These are phyloP conservation scores for Huiozyma sinensis DNA, from an alignment of 805 yeast species.

Conservation along the genomic window DNA sequence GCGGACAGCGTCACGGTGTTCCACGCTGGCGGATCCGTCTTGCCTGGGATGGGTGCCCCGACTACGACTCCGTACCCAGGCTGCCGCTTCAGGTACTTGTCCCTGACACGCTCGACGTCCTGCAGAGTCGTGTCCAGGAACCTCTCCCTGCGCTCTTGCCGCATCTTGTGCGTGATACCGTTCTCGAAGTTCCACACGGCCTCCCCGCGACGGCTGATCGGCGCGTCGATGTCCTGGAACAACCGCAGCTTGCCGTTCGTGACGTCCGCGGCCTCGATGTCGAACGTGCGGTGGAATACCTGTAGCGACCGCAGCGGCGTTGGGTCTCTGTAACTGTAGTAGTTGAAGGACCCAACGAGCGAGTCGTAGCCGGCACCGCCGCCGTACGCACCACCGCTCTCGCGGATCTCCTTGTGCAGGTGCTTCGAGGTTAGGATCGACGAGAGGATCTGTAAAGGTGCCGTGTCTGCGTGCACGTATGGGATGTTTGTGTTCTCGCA, in stretches of 20 bases:
- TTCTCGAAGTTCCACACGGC: conserved; percentile 57
- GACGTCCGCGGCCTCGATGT: conserved; percentile 42
- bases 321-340: conserved; percentile 91
- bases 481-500: conserved; percentile 53
- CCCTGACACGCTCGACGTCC: conserved; percentile 58
- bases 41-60: conserved; percentile 12
- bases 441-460: conserved; percentile 72
- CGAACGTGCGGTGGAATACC: conserved; percentile 44
- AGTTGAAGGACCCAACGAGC: conserved; percentile 66
- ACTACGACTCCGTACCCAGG: conserved; percentile 11
- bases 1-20: conserved; percentile 7
- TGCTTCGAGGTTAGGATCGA: conserved; percentile 73
- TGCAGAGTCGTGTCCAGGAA: conserved; percentile 53
- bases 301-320: conserved; percentile 60
- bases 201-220: conserved; percentile 68
- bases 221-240: conserved; percentile 89
- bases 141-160: conserved; percentile 67
- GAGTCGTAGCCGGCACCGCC: conserved; percentile 86
- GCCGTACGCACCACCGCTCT: conserved; percentile 96
- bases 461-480: conserved; percentile 65
- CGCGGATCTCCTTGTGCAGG: conserved; percentile 82
- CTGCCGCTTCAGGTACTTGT: conserved; percentile 37
- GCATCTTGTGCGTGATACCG: conserved; percentile 67
- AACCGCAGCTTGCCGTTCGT: conserved; percentile 85
- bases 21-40: conserved; percentile 12